Evolutionary conservation across 352 stramenopile species (phyloP).

Genomic region (Plasmopara viticola): DNA sequence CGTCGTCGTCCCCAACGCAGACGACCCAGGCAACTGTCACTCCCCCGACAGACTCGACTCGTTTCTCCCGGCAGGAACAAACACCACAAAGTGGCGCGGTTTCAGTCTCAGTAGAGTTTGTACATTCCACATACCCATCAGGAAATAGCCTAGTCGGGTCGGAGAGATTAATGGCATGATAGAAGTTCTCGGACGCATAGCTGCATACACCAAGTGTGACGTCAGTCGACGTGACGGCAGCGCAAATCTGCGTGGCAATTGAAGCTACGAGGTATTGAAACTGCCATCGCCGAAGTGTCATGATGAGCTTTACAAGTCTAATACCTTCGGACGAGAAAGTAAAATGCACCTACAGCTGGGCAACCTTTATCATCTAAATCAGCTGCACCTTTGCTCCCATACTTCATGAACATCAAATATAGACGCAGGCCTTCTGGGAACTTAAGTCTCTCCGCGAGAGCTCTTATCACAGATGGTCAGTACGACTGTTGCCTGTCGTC

Average conservation of each 20-base stretch:
- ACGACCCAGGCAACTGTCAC: slow-evolving; percentile 22
- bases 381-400: not conserved
- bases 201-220: slow-evolving; percentile 15
- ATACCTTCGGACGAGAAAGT: not conserved
- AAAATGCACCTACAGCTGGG: not conserved
- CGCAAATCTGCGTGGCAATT: slow-evolving; percentile 8
- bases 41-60: slow-evolving; percentile 12
- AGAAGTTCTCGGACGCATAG: slow-evolving; percentile 20
- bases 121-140: slow-evolving; percentile 29
- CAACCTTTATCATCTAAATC: not conserved
- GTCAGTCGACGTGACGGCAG: slow-evolving; percentile 10
- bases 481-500: not conserved
- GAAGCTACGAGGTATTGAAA: slow-evolving; percentile 4
- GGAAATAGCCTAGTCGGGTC: slow-evolving; percentile 15
- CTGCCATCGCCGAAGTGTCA: slow-evolving; percentile 4
- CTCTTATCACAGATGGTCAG: not conserved
- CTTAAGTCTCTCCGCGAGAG: not conserved
- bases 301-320: slow-evolving; percentile 9
- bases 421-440: not conserved
- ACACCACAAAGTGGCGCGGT: slow-evolving; percentile 11
- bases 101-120: slow-evolving; percentile 8
- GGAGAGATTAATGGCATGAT: slow-evolving; percentile 21
- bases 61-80: slow-evolving; percentile 40
- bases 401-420: not conserved
- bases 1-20: slow-evolving; percentile 20